These are phyloP conservation scores for Ophiobolus disseminans DNA, from an alignment of 2,329 filamentous ascomycete genomes.

Conservation along the genomic window DNA sequence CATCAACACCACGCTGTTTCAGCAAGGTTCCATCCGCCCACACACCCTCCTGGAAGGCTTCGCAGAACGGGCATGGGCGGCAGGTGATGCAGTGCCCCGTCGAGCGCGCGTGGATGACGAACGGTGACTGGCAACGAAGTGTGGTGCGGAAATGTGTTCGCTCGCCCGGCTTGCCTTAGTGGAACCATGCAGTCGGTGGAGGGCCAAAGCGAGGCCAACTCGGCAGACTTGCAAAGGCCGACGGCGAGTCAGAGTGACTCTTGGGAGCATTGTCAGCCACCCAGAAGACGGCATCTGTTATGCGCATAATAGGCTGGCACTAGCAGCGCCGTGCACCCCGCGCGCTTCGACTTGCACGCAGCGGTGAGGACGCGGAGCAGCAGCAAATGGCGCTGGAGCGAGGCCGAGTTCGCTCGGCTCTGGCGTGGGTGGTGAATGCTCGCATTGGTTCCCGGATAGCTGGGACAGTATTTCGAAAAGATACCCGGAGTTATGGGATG, in stretches of 20 bases:
- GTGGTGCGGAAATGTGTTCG: conserved; percentile 6
- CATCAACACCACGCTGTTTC: conserved; percentile 13
- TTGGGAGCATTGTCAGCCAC: conserved; percentile 10
- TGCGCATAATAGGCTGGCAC: conserved; percentile 5
- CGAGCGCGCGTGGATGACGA: conserved; percentile 1
- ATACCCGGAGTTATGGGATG: too few relatives aligned
- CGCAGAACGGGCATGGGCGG: conserved; percentile 2
- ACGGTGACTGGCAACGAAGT: not conserved
- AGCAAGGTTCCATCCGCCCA: conserved; percentile 8
- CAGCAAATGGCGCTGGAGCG: too few relatives aligned
- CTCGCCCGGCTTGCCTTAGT: conserved; percentile 17
- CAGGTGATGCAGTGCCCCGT: not conserved
- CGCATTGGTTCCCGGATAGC: not conserved
- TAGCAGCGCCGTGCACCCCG: not conserved
- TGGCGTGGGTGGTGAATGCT: conserved; percentile 1
- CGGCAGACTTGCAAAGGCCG: not conserved
- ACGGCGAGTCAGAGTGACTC: not conserved
- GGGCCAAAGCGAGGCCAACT: conserved; percentile 1
- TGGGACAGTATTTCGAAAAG: too few relatives aligned
- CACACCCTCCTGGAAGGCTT: not conserved
- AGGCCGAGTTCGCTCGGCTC: too few relatives aligned
- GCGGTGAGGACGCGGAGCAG: conserved; percentile 1
- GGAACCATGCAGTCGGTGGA: conserved; percentile 11
- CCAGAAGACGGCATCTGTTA: conserved; percentile 1
- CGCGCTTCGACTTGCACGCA: too few relatives aligned